Evolutionary conservation across 257 asterid species (phyloP), one percentile per base, ranked within the genome.

Genomic region (Scutellaria galericulata): DNA sequence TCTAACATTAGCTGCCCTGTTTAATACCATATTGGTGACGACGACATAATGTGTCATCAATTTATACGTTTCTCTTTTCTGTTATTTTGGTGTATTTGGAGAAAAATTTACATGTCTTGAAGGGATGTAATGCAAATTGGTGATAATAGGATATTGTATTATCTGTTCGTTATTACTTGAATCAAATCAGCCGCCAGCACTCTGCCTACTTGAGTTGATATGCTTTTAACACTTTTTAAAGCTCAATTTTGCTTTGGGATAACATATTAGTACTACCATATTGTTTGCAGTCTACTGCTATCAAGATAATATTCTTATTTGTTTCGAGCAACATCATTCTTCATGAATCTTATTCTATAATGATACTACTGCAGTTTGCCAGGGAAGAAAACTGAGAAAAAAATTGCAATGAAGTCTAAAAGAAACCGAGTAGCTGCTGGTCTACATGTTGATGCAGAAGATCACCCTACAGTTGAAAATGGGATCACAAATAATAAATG

Each of bases 341-440:
- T 14, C 13, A 24, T 50, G 51, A 48, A 20, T 12, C 62, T 55
- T 45, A 35, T 42, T 47, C 50, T 60, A 40, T 20, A 8, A 51
- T 13, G 14, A 53, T 61, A 58, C 64, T 15, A 37, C 24, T 58
- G 87, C 89, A 88, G 96, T 72, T 71, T 78, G 78, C 73, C 73
- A 5, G 79, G 65, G 80, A 78, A 15, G 71, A 75, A 64, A 65
- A 72, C 50, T 31, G 64, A 44, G 20, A 81, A 81, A 73, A 75
- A 76, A 58, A 83, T 62, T 66, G 78, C 80, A 73, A 79, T 67
- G n/a, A 80, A 79, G 61, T 69, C 60, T n/a, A 73, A 72, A 61
- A 65, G 77, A 72, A 52, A 79, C 67, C 48, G 64, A 35, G 80
- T 9, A 7, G 72, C 80, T 71, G 76, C 42, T 12, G 55, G 68